phyloP scores from a whole-genome alignment of 1,139 yeast species.

The Pneumocystis sp. region DNA sequence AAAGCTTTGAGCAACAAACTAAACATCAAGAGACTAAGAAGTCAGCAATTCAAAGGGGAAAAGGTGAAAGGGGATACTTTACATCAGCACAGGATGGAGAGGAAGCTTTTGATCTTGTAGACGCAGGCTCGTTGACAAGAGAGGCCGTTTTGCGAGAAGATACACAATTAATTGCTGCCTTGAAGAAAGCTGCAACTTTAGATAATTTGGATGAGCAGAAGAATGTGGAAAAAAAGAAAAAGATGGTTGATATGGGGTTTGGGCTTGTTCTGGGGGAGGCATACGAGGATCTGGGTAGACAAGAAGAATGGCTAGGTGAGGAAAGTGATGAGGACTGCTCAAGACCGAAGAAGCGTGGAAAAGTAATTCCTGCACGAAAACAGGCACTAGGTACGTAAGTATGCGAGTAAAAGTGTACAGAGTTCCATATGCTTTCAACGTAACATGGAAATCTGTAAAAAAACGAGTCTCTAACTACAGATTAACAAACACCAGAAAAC shows the following conservation, averaged over 20 bases:
- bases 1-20: no score
- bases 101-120: neutral
- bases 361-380: no score
- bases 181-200: neutral
- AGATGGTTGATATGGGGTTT: neutral
- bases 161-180: neutral
- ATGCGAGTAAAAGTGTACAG: no score
- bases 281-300: neutral
- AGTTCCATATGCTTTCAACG: no score
- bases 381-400: no score
- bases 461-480: no score
- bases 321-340: neutral
- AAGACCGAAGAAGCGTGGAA: neutral
- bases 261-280: neutral
- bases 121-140: neutral
- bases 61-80: neutral
- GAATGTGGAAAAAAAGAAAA: neutral
- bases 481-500: no score
- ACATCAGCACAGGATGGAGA: neutral
- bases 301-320: neutral
- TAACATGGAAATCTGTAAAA: no score
- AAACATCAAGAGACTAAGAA: no score
- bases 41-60: neutral
- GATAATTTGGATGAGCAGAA: neutral
- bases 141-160: neutral